Evolutionary conservation across 495 filamentous ascomycete genomes (phyloP), one percentile per base, ranked within the genome.

Genomic region (Xylaria castorea): DNA sequence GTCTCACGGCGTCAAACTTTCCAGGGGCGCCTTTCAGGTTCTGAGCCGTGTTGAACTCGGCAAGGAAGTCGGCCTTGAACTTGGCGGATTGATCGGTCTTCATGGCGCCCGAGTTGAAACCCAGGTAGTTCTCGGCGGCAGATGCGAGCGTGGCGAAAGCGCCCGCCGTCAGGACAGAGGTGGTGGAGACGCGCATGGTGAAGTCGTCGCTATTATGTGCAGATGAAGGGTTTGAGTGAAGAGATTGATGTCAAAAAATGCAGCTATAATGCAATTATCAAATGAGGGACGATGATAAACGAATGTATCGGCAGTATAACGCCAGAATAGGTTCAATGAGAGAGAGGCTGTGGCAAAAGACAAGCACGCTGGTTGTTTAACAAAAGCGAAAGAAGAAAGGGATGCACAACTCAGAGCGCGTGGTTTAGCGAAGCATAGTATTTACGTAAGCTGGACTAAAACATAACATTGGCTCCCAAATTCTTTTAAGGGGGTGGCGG

Each of bases 31-130:
- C 78, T 51, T 75, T 58, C 20, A 87, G 84, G 74, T 68, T 66
- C 75, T 85, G 80, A 36, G 85, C 79, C 0, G 82, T 82, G 58
- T 77, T 80, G 82, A 88, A 87, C 73, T 84, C 85, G 40, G 74
- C 74, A 60, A 76, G 62, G 76, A 81, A 88, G 76, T 88, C 83
- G 16, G 75, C 62, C 76, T 83, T 81, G 76, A 82, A 83, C 78
- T 88, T 88, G 80, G 86, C 85, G 2, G 79, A 79, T 25, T 81
- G 81, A 62, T 85, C 81, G 32, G 81, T 74, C 53, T 83, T 80
- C 63, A 80, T 85, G 55, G 83, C 77, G 27, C 83, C 85, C 0
- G 82, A 82, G 79, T 87, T 87, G 80, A 87, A 86, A 68, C 85
- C 85, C 34, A 83, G 79, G 69, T 82, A 81, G 79, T 80, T 81